Percentiles rank a stretch among this genome's conserved stretches.
These are phyloP conservation scores for Colletotrichum falcatum DNA, from an alignment of 2,329 filamentous ascomycete species.

Conservation along the genomic window DNA sequence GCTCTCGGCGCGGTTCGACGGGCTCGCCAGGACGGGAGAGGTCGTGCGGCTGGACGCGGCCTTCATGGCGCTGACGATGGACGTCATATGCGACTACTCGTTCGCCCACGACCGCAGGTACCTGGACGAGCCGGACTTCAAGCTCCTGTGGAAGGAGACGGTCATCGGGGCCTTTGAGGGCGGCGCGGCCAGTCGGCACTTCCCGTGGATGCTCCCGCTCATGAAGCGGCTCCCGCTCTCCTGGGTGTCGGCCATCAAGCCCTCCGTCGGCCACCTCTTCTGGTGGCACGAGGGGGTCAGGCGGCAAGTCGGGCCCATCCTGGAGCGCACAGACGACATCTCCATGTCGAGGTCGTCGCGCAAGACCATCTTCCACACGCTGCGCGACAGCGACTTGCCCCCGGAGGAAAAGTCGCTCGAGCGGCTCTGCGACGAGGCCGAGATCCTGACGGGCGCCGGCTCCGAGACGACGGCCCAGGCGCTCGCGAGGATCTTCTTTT, in stretches of 20 bases:
- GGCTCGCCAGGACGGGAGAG: conserved; percentile 44
- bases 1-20: conserved; percentile 46
- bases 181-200: conserved; percentile 38
- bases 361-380: conserved; percentile 51
- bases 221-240: conserved; percentile 39
- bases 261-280: conserved; percentile 36
- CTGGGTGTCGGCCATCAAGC: conserved; percentile 37
- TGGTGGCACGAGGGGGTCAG: conserved; percentile 36
- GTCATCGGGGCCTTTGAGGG: conserved; percentile 40
- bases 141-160: conserved; percentile 42
- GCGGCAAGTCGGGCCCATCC: conserved; percentile 32
- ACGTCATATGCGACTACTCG: conserved; percentile 52
- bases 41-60: conserved; percentile 42
- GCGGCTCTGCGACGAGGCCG: conserved; percentile 42
- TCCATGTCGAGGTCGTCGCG: neutral
- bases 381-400: conserved; percentile 45
- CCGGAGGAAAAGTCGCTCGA: conserved; percentile 40
- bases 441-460: conserved; percentile 63
- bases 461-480: conserved; percentile 61
- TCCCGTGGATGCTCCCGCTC: conserved; percentile 42
- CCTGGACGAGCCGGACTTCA: conserved; percentile 48
- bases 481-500: conserved; percentile 51
- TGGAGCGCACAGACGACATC: conserved; percentile 4
- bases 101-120: conserved; percentile 49
- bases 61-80: conserved; percentile 48